phyloP scores from a whole-genome alignment of 805 yeast species.

The Ascoidea rubescens region DNA sequence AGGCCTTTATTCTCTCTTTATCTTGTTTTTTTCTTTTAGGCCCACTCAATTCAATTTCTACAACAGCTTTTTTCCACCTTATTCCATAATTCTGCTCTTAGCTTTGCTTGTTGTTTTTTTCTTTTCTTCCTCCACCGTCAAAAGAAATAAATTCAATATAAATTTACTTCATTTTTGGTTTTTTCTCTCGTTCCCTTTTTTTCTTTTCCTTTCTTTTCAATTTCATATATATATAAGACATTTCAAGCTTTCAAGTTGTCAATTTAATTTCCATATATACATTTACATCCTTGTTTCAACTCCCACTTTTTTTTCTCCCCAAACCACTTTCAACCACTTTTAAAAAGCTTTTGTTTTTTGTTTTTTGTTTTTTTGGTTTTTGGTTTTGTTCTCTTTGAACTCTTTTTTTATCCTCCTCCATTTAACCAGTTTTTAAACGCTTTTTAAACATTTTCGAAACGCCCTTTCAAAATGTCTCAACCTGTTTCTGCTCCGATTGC shows the following conservation, averaged over 20 bases:
- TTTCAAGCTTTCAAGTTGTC: neutral
- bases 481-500: conserved; percentile 3
- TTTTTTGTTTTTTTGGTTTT: neutral
- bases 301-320: neutral
- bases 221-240: neutral
- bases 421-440: neutral
- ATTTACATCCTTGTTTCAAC: neutral
- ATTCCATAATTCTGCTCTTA: neutral
- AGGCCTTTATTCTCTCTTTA: conserved; percentile 5
- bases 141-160: neutral
- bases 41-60: neutral
- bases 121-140: neutral
- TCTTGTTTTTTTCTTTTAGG: neutral
- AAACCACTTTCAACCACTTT: neutral
- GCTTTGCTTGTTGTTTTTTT: neutral
- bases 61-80: neutral
- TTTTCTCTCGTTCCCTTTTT: neutral
- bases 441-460: neutral
- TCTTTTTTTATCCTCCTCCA: neutral
- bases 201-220: neutral
- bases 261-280: neutral
- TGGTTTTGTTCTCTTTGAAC: neutral
- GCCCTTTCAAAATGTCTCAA: conserved; percentile 3
- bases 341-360: neutral
- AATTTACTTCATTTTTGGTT: neutral